Evolutionary conservation across 805 yeast species (phyloP), one percentile per base, ranked within the genome.

Genomic region (Saturnispora besseyi): DNA sequence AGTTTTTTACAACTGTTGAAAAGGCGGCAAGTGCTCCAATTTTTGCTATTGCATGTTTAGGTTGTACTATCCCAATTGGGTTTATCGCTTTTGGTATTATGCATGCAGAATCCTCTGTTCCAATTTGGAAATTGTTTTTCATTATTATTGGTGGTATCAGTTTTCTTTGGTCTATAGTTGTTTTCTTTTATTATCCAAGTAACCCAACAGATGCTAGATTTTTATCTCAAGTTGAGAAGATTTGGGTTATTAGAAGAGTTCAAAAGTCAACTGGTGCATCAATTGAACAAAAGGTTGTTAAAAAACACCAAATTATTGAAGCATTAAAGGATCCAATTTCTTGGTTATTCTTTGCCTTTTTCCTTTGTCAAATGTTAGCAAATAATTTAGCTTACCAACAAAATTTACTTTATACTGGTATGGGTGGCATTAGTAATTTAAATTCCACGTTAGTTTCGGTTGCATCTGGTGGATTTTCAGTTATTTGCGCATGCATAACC

Each of bases 101-200:
- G 32, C 62, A 62, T 52, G 59, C 63, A 4, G 48, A 52, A 24
- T 31, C 60, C 1, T 50, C 69, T 11, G 43, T 66, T 21, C 55
- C 56, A 21, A 29, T 36, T 12, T 82, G 86, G 84, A 74, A 76
- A 55, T 59, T 81, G 15, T 72, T 79, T 49, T 75, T 73, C 62
- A 72, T 81, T 32, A 74, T 79, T 45, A 70, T 76, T 48, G 87
- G 85, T 45, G 74, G 78, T 12, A 59, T 77, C 38, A 77, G 85
- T 0, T 64, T 79, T 22, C 26, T 73, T 21, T 52, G 71, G 34
- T 60, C 72, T 2, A 41, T 68, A 2, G 43, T 66, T 4, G 60
- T 72, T 3, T 58, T 62, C 46, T 68, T 69, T 51, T 46, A 69
- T 21, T 80, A 77, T 56, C 87, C 86, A 38, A 70, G 74, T 51